These are phyloP conservation scores for Wickerhamomyces queroliae DNA, from an alignment of 805 yeast genomes.

Conservation along the genomic window DNA sequence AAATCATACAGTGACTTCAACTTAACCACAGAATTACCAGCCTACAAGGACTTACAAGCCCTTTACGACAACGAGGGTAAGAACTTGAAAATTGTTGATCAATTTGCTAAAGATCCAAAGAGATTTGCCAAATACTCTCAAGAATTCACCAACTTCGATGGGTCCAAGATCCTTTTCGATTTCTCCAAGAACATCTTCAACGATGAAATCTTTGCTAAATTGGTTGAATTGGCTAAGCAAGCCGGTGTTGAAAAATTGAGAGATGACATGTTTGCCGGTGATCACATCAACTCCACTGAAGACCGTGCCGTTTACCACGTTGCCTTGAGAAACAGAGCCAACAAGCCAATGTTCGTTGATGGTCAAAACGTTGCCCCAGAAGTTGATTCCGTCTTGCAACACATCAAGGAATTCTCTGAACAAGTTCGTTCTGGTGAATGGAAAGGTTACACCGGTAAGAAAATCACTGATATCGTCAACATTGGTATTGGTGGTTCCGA, in stretches of 20 bases:
- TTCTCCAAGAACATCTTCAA: slow-evolving; percentile 91
- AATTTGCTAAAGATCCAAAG: slow-evolving; percentile 65
- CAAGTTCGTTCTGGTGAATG: slow-evolving; percentile 87
- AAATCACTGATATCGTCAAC: slow-evolving; percentile 90
- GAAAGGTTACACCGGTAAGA: slow-evolving; percentile 96
- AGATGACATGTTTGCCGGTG: slow-evolving; percentile 89
- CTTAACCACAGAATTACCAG: slow-evolving; percentile 66
- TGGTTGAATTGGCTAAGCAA: slow-evolving; percentile 81
- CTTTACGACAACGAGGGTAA: slow-evolving; percentile 69
- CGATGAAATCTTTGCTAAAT: slow-evolving; percentile 66
- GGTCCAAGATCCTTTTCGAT: slow-evolving; percentile 86
- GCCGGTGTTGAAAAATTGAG: slow-evolving; percentile 83
- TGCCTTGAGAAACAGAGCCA: slow-evolving; percentile 90
- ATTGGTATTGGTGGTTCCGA: slow-evolving; percentile 99
- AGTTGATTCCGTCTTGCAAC: slow-evolving; percentile 86
- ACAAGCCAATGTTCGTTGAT: slow-evolving; percentile 82
- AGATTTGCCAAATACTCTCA: slow-evolving; percentile 75
- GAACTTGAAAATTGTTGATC: slow-evolving; percentile 60
- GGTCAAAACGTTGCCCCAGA: slow-evolving; percentile 87
- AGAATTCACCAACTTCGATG: slow-evolving; percentile 80
- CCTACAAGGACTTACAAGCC: slow-evolving; percentile 76
- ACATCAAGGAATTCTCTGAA: slow-evolving; percentile 94
- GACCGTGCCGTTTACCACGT: slow-evolving; percentile 95
- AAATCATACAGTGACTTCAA: slow-evolving; percentile 21
- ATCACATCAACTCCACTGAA: slow-evolving; percentile 92